These are phyloP conservation scores for Hymenoscyphus occultus DNA, from an alignment of 2,329 filamentous ascomycete species.

Conservation along the genomic window DNA sequence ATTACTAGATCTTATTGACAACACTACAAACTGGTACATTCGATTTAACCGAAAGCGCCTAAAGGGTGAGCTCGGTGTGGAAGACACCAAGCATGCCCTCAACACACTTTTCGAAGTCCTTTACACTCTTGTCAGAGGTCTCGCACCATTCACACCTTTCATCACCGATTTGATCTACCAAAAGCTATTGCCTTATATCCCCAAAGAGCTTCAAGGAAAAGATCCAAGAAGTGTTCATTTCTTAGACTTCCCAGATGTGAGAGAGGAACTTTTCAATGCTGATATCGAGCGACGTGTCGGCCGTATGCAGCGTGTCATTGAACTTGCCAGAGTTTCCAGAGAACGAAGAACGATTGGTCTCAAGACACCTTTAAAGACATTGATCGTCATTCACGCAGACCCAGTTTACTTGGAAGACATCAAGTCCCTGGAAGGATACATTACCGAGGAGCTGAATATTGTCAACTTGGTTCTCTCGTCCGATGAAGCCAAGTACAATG, in stretches of 20 bases:
- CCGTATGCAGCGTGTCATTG: slow-evolving; percentile 95
- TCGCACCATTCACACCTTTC: slow-evolving; percentile 95
- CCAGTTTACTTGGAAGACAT: slow-evolving; percentile 82
- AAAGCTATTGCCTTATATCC: slow-evolving; percentile 77
- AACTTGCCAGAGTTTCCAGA: slow-evolving; percentile 80
- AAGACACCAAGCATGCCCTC: slow-evolving; percentile 85
- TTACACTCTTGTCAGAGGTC: slow-evolving; percentile 79
- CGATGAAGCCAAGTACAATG: slow-evolving; percentile 87
- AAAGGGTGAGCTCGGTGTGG: slow-evolving; percentile 82
- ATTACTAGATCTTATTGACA: slow-evolving; percentile 80
- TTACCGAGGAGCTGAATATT: slow-evolving; percentile 88
- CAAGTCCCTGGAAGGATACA: slow-evolving; percentile 80
- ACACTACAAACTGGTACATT: slow-evolving; percentile 99
- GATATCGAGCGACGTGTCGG: slow-evolving; percentile 81
- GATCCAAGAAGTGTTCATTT: slow-evolving; percentile 91
- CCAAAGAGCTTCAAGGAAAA: slow-evolving; percentile 62
- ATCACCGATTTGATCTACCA: slow-evolving; percentile 92
- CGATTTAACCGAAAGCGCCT: slow-evolving; percentile 87
- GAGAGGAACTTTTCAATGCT: slow-evolving; percentile 82
- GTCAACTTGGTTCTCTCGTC: slow-evolving; percentile 78
- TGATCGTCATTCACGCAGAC: slow-evolving; percentile 85
- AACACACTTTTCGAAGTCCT: slow-evolving; percentile 94
- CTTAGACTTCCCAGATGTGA: slow-evolving; percentile 82
- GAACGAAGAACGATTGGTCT: slow-evolving; percentile 81
- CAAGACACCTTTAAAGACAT: slow-evolving; percentile 85